Evolutionary conservation across 2,329 filamentous ascomycete species (phyloP).

Genomic region (Alternaria tenuissima): DNA sequence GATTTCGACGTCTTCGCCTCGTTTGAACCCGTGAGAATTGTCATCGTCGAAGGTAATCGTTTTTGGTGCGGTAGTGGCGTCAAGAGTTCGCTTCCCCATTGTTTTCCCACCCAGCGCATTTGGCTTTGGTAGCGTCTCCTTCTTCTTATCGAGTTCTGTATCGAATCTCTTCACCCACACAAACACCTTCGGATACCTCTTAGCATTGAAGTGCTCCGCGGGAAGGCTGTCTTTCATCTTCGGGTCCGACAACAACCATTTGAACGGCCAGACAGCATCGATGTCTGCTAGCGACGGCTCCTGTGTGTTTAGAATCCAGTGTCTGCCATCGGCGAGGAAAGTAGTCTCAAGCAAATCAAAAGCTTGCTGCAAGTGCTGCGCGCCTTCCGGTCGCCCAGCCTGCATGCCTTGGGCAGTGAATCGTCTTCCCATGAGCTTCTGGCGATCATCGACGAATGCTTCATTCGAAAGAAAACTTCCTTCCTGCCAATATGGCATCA

Average conservation of each 20-base stretch:
- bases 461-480: conserved; percentile 63
- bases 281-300: conserved; percentile 70
- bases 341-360: conserved; percentile 69
- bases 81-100: conserved; percentile 54
- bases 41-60: conserved; percentile 56
- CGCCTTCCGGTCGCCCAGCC: conserved; percentile 62
- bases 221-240: conserved; percentile 63
- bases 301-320: conserved; percentile 67
- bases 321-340: conserved; percentile 70
- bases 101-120: conserved; percentile 47
- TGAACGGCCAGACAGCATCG: conserved; percentile 72
- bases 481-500: conserved; percentile 67
- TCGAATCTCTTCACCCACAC: conserved; percentile 72
- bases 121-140: conserved; percentile 48
- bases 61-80: conserved; percentile 56
- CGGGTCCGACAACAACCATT: conserved; percentile 65
- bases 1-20: conserved; percentile 62
- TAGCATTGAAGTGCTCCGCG: conserved; percentile 60
- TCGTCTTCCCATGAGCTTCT: conserved; percentile 55
- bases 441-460: conserved; percentile 67
- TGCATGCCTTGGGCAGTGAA: conserved; percentile 53
- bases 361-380: conserved; percentile 62
- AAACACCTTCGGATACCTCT: conserved; percentile 67
- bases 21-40: conserved; percentile 63
- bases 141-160: conserved; percentile 55